A percentile compares a stretch with the other conserved stretches of the same genome.
phyloP scores from a whole-genome alignment of 164 flowering plant species.

The Kingdonia uniflora region DNA sequence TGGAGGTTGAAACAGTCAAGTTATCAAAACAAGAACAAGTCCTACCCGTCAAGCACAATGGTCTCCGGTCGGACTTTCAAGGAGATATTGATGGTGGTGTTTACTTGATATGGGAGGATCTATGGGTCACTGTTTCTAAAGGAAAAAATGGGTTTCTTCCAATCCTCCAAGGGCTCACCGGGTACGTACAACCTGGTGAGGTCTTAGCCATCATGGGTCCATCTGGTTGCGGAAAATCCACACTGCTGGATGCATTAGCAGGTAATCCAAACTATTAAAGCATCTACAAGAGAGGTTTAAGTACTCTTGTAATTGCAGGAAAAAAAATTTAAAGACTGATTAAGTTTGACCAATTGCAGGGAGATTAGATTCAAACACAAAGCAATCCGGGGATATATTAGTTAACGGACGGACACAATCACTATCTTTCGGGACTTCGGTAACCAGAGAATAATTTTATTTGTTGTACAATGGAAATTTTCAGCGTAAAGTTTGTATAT shows the following conservation, averaged over 20 bases:
- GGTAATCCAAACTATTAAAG: conserved; percentile 12
- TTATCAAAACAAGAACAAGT: too few relatives aligned
- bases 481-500: neutral
- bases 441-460: conserved; percentile 7
- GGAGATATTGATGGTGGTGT: conserved; percentile 15
- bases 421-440: conserved; percentile 62
- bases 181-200: conserved; percentile 37
- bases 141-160: conserved; percentile 11
- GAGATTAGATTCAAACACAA: conserved; percentile 34
- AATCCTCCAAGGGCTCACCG: conserved; percentile 30
- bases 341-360: conserved; percentile 22
- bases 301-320: too few relatives aligned
- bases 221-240: conserved; percentile 47
- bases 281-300: neutral
- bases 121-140: conserved; percentile 24
- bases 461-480: neutral
- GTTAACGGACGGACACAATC: conserved; percentile 49
- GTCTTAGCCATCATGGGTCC: conserved; percentile 50
- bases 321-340: neutral
- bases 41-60: too few relatives aligned
- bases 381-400: conserved; percentile 42
- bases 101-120: conserved; percentile 33
- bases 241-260: conserved; percentile 42
- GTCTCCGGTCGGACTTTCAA: neutral
- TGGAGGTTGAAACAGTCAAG: neutral